A percentile compares a stretch with the other conserved stretches of the same genome.
Evolutionary conservation across 2,329 filamentous ascomycete genomes (phyloP).

Genomic region (Sarocladium brachiariae): DNA sequence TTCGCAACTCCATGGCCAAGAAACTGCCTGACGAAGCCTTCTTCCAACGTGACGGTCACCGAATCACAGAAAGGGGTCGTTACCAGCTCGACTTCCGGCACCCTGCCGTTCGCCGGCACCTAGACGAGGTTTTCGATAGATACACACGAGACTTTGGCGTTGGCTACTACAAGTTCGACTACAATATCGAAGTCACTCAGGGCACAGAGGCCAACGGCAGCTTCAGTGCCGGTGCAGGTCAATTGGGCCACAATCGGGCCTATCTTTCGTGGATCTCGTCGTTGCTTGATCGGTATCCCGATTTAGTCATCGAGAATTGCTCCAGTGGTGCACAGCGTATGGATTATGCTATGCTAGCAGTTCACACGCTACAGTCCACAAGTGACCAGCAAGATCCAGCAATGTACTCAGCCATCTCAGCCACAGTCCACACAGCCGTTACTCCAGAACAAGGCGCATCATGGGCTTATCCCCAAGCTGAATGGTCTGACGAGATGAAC

Average conservation of each 20-base stretch:
- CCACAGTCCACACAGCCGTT: conserved; percentile 24
- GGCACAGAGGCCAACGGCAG: conserved; percentile 22
- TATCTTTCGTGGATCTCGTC: conserved; percentile 25
- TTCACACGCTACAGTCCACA: conserved; percentile 25
- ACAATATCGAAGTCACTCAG: conserved; percentile 28
- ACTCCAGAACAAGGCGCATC: conserved; percentile 27
- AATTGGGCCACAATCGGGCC: conserved; percentile 24
- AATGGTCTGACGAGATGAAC: conserved; percentile 27
- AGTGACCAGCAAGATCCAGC: conserved; percentile 29
- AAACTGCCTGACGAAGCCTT: conserved; percentile 24
- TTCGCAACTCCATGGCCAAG: conserved; percentile 19
- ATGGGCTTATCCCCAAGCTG: conserved; percentile 29
- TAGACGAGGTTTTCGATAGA: conserved; percentile 19
- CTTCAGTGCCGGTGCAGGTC: conserved; percentile 18
- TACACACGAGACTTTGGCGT: conserved; percentile 21
- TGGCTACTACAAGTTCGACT: conserved; percentile 30
- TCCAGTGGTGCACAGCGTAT: conserved; percentile 28
- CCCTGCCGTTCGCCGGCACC: conserved; percentile 16
- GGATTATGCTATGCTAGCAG: conserved; percentile 27
- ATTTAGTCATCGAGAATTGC: conserved; percentile 29
- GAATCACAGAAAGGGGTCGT: conserved; percentile 24
- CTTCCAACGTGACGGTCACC: conserved; percentile 24
- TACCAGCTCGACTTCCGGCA: conserved; percentile 28
- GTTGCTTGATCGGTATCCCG: conserved; percentile 20
- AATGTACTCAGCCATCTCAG: conserved; percentile 24